These are phyloP conservation scores for Candida krabiensis DNA, from an alignment of 805 yeast genomes.

Conservation along the genomic window DNA sequence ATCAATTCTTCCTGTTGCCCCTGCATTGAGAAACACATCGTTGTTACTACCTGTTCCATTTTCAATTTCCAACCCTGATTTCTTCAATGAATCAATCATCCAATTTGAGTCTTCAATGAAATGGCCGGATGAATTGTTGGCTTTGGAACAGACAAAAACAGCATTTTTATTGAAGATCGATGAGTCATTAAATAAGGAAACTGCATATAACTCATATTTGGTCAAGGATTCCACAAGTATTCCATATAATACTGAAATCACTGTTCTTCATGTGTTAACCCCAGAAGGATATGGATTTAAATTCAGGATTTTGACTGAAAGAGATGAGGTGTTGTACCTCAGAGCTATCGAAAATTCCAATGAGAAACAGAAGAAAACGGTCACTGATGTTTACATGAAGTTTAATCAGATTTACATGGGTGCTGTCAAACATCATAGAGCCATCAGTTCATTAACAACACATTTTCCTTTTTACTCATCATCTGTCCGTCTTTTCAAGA, in stretches of 20 bases:
- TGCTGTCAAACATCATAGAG: slow-evolving; percentile 76
- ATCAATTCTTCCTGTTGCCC: slow-evolving; percentile 69
- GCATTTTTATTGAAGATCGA: slow-evolving; percentile 78
- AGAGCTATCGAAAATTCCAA: slow-evolving; percentile 69
- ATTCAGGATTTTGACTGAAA: slow-evolving; percentile 73
- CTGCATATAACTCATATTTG: slow-evolving; percentile 57
- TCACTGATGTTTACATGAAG: slow-evolving; percentile 62
- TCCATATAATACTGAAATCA: slow-evolving; percentile 62
- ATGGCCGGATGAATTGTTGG: slow-evolving; percentile 93
- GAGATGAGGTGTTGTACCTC: slow-evolving; percentile 74
- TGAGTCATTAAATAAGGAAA: slow-evolving; percentile 47
- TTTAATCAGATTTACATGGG: slow-evolving; percentile 68
- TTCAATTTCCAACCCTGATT: slow-evolving; percentile 72
- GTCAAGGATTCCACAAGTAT: slow-evolving; percentile 62
- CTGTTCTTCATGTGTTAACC: slow-evolving; percentile 63
- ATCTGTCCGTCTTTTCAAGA: slow-evolving; percentile 79
- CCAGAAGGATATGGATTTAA: slow-evolving; percentile 91
- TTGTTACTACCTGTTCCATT: slow-evolving; percentile 78
- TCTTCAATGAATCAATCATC: slow-evolving; percentile 74
- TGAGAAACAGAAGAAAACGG: slow-evolving; percentile 55
- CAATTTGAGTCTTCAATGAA: slow-evolving; percentile 87
- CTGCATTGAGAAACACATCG: slow-evolving; percentile 76
- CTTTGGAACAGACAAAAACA: slow-evolving; percentile 85
- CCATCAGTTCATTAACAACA: slow-evolving; percentile 67
- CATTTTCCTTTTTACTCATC: slow-evolving; percentile 74